These are phyloP conservation scores for Ogataea glucozyma DNA, from an alignment of 805 yeast species.

Conservation along the genomic window DNA sequence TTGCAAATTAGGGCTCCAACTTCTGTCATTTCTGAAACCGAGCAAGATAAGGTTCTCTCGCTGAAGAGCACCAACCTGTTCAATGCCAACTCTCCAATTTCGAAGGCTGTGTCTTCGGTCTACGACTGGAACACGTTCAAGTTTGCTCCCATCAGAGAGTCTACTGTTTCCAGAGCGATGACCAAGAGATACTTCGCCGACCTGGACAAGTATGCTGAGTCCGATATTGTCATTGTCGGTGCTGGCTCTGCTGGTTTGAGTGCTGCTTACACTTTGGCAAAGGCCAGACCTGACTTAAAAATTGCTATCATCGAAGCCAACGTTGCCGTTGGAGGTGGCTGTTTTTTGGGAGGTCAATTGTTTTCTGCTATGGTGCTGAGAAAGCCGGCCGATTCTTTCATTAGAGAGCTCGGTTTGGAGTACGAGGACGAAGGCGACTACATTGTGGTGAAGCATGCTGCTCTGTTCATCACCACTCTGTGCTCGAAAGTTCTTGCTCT, in stretches of 20 bases:
- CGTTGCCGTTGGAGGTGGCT: slow-evolving; percentile 81
- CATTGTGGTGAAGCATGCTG: slow-evolving; percentile 80
- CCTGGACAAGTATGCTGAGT: slow-evolving; percentile 70
- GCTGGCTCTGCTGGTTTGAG: slow-evolving; percentile 78
- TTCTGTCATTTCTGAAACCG: slow-evolving; percentile 17
- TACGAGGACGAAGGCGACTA: slow-evolving; percentile 81
- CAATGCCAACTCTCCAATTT: slow-evolving; percentile 29
- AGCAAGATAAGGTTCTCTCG: slow-evolving; percentile 17
- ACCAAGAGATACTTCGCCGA: slow-evolving; percentile 72
- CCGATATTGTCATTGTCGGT: slow-evolving; percentile 74
- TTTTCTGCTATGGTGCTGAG: slow-evolving; percentile 79
- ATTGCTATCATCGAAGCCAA: slow-evolving; percentile 73
- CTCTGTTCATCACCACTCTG: slow-evolving; percentile 70
- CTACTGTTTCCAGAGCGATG: slow-evolving; percentile 81
- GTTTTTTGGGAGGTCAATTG: slow-evolving; percentile 76
- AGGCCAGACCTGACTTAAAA: slow-evolving; percentile 72
- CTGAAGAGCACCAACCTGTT: slow-evolving; percentile 26
- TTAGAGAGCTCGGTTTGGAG: slow-evolving; percentile 61
- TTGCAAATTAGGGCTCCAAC: slow-evolving; percentile 32
- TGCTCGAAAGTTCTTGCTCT: slow-evolving; percentile 66
- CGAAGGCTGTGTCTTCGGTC: slow-evolving; percentile 33
- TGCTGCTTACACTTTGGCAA: slow-evolving; percentile 73
- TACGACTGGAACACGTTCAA: slow-evolving; percentile 66
- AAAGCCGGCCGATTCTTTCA: slow-evolving; percentile 73
- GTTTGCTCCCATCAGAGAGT: slow-evolving; percentile 74